Evolutionary conservation across 1,139 yeast genomes (phyloP), one percentile per base, ranked within the genome.

Genomic region (Zygosaccharomyces sapae): DNA sequence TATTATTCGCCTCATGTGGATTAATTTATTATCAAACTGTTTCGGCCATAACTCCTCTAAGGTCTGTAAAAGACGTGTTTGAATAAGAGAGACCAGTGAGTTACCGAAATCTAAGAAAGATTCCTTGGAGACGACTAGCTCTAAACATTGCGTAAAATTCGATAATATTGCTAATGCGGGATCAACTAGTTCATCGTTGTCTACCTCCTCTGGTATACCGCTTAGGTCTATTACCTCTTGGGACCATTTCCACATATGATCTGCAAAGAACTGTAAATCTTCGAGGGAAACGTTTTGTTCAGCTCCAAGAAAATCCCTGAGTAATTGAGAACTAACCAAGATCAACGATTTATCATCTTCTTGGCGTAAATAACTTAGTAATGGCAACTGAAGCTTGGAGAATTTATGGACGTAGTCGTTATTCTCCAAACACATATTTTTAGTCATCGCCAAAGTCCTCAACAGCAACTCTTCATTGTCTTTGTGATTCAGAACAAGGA

Each of bases 1-100:
- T 3, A 53, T 51, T 4, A 62, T 30, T 29, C 66, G 50, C 50
- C 68, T 56, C 58, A 61, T 55, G 1, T 56, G 44, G n/a, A 63
- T 63, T 19, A 65, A 47, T 35, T 58, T 61, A 24, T 62, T 61
- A 5, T 52, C 49, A 30, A 61, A 62, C 18, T 47, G 50, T 37
- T 58, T 60, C 1, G 35, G 31, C 10, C 46, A 34, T 19, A 62
- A 46, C 3, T 37, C 37, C 2, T 54, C 53, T n/a, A 63, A 41
- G 1, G 60, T 10, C 5, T 36, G 33, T 7, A 63, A 44, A 18
- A 63, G 39, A 4, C 41, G 44, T 2, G 33, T 47, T 39, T 62
- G 65, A 1, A 60, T 44, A 8, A 27, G 20, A 3, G 49, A 37
- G 1, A 51, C 49, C 2, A 36, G 6, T 1, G 44, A 37, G 4